A percentile compares a stretch with the other conserved stretches of the same genome.
These are phyloP conservation scores for Populus davidiana DNA, from an alignment of 345 rosid species.

Conservation along the genomic window DNA sequence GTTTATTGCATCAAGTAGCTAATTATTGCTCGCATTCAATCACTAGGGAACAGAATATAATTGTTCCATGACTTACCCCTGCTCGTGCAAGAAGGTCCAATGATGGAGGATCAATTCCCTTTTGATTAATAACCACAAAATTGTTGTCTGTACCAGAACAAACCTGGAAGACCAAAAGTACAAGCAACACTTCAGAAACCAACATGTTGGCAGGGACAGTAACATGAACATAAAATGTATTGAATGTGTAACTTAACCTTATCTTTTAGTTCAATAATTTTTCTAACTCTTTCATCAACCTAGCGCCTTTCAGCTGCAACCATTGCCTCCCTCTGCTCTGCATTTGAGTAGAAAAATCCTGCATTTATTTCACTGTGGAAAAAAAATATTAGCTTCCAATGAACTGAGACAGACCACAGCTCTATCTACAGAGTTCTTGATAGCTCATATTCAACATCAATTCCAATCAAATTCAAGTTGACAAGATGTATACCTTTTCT, in stretches of 20 bases:
- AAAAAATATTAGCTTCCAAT: conserved; percentile 38
- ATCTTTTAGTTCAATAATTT: conserved; percentile 82
- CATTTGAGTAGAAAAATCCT: conserved; percentile 98
- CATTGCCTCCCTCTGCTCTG: conserved; percentile 98
- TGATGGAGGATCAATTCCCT: conserved; percentile 98
- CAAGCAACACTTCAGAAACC: conserved; percentile 3
- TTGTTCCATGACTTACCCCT: conserved; percentile 61
- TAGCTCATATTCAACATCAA: background rate
- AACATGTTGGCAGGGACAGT: background rate
- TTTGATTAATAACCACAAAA: conserved; percentile 86
- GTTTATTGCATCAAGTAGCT: background rate
- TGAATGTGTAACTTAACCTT: conserved; percentile 42
- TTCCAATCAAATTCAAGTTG: background rate
- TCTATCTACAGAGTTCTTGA: background rate
- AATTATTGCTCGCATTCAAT: background rate
- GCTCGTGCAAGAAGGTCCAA: conserved; percentile 91
- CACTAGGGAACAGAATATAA: background rate
- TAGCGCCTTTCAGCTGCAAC: conserved; percentile 87
- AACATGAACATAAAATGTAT: background rate
- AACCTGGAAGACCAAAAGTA: conserved; percentile 52
- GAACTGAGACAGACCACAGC: background rate
- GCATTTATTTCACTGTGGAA: conserved; percentile 80
- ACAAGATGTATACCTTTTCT: conserved; percentile 61
- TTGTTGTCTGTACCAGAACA: conserved; percentile 74
- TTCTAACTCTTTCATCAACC: conserved; percentile 82